A percentile compares a stretch with the other conserved stretches of the same genome.
Conservation (phyloP, 2,329 filamentous ascomycete species). For the Peltaster fructicola region DNA sequence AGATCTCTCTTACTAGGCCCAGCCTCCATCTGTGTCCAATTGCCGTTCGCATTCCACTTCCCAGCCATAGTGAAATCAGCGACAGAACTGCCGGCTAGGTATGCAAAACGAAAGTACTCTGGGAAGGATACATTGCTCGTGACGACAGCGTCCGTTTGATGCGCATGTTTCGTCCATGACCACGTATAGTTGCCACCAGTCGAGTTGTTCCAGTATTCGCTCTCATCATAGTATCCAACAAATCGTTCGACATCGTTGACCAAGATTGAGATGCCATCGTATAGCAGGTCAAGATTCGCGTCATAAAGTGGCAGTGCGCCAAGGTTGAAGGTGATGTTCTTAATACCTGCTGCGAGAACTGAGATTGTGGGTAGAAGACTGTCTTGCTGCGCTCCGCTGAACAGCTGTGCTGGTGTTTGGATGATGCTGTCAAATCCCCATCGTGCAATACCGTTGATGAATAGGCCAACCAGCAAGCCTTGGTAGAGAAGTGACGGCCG, state of each 20-base stretch:
- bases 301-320: constrained; percentile 16
- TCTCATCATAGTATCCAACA: constrained; percentile 47
- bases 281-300: constrained; percentile 29
- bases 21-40: constrained; percentile 47
- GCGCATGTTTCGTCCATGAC: constrained; percentile 18
- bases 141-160: constrained; percentile 8
- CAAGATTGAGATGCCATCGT: constrained; percentile 60
- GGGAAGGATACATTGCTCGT: constrained; percentile 25
- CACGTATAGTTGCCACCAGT: constrained; percentile 12
- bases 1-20: constrained; percentile 29
- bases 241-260: constrained; percentile 78
- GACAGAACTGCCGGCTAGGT: constrained; percentile 44
- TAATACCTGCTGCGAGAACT: constrained; percentile 27
- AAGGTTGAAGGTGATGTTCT: constrained; percentile 51
- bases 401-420: constrained; percentile 59
- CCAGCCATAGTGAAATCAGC: constrained; percentile 64
- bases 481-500: constrained; percentile 73
- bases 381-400: constrained; percentile 35
- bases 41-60: constrained; percentile 44
- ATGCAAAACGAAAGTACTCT: constrained; percentile 66
- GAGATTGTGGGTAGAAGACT: constrained; percentile 39
- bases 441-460: constrained; percentile 81
- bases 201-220: constrained; percentile 22
- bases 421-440: constrained; percentile 89
- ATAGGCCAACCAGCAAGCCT: constrained; percentile 73